Evolutionary conservation across 1,284 basidiomycete species (phyloP).

Genomic region (Ceratobasidium sp.): DNA sequence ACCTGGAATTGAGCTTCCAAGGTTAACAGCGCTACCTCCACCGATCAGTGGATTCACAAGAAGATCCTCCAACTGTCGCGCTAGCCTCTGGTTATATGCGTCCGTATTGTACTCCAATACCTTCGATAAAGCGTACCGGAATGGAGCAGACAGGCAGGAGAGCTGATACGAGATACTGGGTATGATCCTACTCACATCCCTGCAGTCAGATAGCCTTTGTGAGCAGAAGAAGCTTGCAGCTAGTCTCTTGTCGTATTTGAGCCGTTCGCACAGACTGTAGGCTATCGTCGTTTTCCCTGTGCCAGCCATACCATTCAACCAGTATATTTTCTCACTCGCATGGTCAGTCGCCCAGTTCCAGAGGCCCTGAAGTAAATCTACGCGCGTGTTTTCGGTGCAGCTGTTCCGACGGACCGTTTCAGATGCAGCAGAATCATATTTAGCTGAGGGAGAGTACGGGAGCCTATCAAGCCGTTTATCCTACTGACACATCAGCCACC

Average conservation of each 20-base stretch:
- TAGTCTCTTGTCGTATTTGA: background rate
- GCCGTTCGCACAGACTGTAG: background rate
- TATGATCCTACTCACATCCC: background rate
- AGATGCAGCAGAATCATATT: background rate
- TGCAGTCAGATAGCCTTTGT: background rate
- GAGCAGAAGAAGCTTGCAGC: background rate
- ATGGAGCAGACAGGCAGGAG: background rate
- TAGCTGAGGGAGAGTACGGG: background rate
- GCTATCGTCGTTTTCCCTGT: background rate
- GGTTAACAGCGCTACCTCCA: too few relatives aligned
- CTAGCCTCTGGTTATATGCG: background rate
- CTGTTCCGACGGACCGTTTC: background rate
- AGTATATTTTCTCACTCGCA: background rate
- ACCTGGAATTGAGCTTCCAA: background rate
- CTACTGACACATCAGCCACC: too few relatives aligned
- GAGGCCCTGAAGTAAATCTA: background rate
- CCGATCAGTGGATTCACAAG: too few relatives aligned
- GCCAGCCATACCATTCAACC: background rate
- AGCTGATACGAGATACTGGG: background rate
- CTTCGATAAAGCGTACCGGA: background rate
- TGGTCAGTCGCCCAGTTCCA: background rate
- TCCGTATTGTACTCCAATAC: background rate
- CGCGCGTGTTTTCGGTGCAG: background rate
- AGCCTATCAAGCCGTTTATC: background rate
- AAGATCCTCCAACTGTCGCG: background rate